Conservation (phyloP, 768 basidiomycete genomes). For the Mycena maculata region DNA sequence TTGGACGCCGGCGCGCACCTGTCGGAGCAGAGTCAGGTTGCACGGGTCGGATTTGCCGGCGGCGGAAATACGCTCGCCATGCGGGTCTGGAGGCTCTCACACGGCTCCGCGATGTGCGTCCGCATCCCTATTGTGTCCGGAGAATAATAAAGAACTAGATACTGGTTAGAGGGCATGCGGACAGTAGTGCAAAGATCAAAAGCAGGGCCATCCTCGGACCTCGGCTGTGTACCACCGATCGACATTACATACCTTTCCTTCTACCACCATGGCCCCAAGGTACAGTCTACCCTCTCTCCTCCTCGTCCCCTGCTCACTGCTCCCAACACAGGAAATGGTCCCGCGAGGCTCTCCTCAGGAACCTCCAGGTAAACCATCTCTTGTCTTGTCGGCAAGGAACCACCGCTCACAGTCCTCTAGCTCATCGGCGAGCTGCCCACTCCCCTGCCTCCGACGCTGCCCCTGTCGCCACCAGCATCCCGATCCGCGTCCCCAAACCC, state of each 20-base stretch:
- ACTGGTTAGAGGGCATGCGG: no score
- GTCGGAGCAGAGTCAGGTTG: no score
- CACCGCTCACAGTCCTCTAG: constrained; percentile 44
- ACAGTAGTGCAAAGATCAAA: no score
- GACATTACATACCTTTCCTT: constrained; percentile 22
- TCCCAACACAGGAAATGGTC: constrained; percentile 60
- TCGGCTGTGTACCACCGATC: not conserved
- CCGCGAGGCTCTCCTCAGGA: constrained; percentile 60
- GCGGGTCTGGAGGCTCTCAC: no score
- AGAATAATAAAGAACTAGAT: no score
- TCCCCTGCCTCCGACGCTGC: constrained; percentile 59
- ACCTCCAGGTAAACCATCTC: constrained; percentile 54
- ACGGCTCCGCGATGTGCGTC: no score
- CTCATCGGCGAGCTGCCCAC: constrained; percentile 55
- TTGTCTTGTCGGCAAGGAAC: constrained; percentile 1
- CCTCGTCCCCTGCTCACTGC: constrained; percentile 26
- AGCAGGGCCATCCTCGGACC: no score
- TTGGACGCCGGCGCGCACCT: no score
- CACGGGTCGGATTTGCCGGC: no score
- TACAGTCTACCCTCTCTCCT: constrained; percentile 37
- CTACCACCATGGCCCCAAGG: constrained; percentile 44
- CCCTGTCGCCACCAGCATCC: constrained; percentile 64
- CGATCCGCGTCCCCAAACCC: constrained; percentile 62
- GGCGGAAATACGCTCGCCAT: not conserved
- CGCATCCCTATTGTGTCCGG: no score